phyloP scores from a whole-genome alignment of 2,329 filamentous ascomycete species.

The Fusarium sp. region DNA sequence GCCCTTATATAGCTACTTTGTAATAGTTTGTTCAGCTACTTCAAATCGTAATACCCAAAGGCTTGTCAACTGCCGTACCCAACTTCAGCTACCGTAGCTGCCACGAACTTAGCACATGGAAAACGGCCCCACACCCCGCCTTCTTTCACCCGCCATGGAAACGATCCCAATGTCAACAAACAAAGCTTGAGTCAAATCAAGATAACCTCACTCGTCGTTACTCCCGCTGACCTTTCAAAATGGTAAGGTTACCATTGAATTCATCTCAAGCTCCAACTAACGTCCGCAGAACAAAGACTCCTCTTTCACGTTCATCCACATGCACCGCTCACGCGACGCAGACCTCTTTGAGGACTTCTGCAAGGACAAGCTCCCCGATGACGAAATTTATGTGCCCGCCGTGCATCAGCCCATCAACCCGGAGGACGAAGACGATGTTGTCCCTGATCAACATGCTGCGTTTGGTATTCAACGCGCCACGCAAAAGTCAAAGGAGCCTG shows the following conservation, averaged over 20 bases:
- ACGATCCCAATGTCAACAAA: constrained; percentile 30
- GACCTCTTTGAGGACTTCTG: constrained; percentile 85
- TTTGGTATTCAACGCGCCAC: constrained; percentile 88
- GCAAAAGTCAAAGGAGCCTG: constrained; percentile 76
- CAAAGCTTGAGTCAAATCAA: constrained; percentile 3
- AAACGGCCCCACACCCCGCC: constrained; percentile 35
- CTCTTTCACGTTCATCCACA: constrained; percentile 79
- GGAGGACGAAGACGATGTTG: constrained; percentile 89
- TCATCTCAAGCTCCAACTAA: background rate
- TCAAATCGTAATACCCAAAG: background rate
- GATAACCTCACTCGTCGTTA: constrained; percentile 2
- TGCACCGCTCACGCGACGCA: constrained; percentile 77
- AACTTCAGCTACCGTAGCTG: background rate
- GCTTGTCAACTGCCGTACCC: background rate
- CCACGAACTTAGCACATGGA: background rate
- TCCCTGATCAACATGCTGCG: constrained; percentile 88
- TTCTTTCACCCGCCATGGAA: constrained; percentile 22
- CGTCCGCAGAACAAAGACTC: constrained; percentile 76
- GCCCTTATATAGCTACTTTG: background rate
- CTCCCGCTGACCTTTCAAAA: background rate
- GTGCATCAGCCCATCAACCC: constrained; percentile 86
- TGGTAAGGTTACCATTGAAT: constrained; percentile 5
- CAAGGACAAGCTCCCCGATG: constrained; percentile 76
- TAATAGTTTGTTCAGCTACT: background rate
- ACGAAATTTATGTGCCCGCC: constrained; percentile 85